phyloP scores from a whole-genome alignment of 1,139 yeast genomes.

The Chernovozyma aurita region DNA sequence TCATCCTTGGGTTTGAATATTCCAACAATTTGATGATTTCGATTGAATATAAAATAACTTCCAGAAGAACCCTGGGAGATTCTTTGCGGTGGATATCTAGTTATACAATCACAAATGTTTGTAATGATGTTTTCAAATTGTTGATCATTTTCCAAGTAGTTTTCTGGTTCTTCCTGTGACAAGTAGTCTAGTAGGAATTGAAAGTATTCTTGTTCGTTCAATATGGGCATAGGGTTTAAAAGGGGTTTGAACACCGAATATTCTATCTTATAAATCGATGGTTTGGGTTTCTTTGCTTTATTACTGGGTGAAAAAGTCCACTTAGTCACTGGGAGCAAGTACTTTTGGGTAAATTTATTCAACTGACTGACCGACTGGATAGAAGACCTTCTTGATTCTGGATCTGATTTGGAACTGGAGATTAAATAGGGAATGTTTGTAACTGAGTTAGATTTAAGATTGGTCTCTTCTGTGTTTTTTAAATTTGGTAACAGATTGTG shows the following conservation, averaged over 20 bases:
- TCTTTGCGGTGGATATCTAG: conserved; percentile 39
- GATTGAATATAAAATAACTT: conserved; percentile 54
- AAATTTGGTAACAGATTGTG: not conserved
- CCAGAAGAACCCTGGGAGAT: conserved; percentile 70
- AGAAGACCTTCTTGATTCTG: conserved; percentile 10
- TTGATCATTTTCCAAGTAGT: not conserved
- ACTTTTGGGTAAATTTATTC: conserved; percentile 19
- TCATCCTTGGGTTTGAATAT: conserved; percentile 79
- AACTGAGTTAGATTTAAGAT: not conserved
- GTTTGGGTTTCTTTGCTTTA: conserved; percentile 3
- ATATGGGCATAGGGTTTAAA: conserved; percentile 13
- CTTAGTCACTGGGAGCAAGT: conserved; percentile 25
- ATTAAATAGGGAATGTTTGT: not conserved
- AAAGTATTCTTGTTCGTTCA: conserved; percentile 14
- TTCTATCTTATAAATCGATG: conserved; percentile 18
- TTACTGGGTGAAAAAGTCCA: conserved; percentile 21
- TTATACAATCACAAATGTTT: conserved; percentile 7
- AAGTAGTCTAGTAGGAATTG: not conserved
- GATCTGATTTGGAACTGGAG: not conserved
- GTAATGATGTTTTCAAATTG: conserved; percentile 22
- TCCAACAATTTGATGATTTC: conserved; percentile 32
- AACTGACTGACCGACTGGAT: conserved; percentile 12
- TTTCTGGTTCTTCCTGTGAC: not conserved
- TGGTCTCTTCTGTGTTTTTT: not conserved
- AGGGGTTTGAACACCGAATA: conserved; percentile 24